A percentile compares a stretch with the other conserved stretches of the same genome.
Conservation (phyloP, 2,329 filamentous ascomycete species). For the Trichophaea hybrida region DNA sequence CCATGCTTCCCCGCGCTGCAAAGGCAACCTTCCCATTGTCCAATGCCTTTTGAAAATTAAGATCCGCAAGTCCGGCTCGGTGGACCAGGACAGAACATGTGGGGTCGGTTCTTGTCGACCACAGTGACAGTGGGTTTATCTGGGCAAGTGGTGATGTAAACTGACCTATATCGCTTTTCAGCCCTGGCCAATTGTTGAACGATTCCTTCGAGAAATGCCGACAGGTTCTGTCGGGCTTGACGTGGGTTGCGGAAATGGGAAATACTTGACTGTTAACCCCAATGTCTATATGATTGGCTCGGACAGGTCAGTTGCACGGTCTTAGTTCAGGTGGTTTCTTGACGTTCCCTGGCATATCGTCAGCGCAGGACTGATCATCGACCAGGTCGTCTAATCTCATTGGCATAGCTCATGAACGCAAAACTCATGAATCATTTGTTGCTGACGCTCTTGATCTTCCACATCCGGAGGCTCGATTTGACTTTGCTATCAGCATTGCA, state of each 20-base stretch:
- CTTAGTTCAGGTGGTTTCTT: neutral
- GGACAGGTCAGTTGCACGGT: constrained; percentile 51
- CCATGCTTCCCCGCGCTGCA: too few species aligned
- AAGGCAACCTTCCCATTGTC: neutral
- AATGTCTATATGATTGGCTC: constrained; percentile 68
- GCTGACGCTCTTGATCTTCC: constrained; percentile 76
- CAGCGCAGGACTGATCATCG: neutral
- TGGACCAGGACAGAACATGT: neutral
- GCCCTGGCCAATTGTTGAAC: constrained; percentile 84
- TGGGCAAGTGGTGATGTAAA: neutral
- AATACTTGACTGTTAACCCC: constrained; percentile 72
- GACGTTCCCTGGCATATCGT: neutral
- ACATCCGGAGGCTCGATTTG: constrained; percentile 51
- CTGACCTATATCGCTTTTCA: constrained; percentile 29
- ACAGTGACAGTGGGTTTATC: neutral
- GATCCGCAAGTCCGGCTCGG: neutral
- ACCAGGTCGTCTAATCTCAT: constrained; percentile 45
- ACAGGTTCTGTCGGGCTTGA: constrained; percentile 72
- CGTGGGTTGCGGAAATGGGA: constrained; percentile 91
- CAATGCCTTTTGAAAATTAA: neutral
- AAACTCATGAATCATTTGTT: constrained; percentile 52
- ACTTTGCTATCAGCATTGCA: constrained; percentile 88
- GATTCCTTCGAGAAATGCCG: constrained; percentile 52
- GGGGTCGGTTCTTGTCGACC: neutral
- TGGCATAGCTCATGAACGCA: constrained; percentile 42